Base-by-base conservation (phyloP, 768 basidiomycete species). In the Chlorophyllum brunneum region DNA sequence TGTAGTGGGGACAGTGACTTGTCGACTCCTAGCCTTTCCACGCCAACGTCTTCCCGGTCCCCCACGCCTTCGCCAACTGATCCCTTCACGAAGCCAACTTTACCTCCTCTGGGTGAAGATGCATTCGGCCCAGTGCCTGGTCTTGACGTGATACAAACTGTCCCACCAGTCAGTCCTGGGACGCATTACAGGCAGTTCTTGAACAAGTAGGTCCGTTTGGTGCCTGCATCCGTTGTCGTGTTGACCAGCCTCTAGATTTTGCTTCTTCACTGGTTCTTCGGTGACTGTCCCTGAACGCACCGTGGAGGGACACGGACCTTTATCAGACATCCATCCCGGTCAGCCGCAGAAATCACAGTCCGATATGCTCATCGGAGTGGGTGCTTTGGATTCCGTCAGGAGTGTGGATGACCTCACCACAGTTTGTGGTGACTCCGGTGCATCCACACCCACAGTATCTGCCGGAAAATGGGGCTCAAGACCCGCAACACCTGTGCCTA, bases 181-280 rank as follows among this genome's bases (percentile, higher is more conserved):
- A 69, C 73, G 20, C 73, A 73, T 56, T 88, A 88, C 61, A 74
- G 71, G 54, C 75, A 79, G 54, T 81, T 90, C 54, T 63, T 90
- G 53, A 79, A 80, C 66, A 81, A 73, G 87, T 87, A 59, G 40
- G 81, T 74, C 26, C 49, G 15, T 26, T 4, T 23, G 18, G 34
- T n/a, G 23, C 22, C 29, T 37, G 36, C 40, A 18, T 5, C 26
- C n/a, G 5, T 15, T n/a, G 16, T 30, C 18, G n/a, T 23, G 18
- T 42, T 42, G 16, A 33, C 7, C 37, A 43, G 40, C 49, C 62
- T 31, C 5, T 47, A 91, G 88, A 59, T 90, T 86, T 66, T 91
- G 88, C 70, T 91, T 90, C 68, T 91, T 80, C 67, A 90, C 88
- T 2, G 88, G 88, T 1, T 59, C 73, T 5, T 42, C 51, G 31